These are phyloP conservation scores for Skeletonema tropicum DNA, from an alignment of 108 stramenopile genomes.

Conservation along the genomic window DNA sequence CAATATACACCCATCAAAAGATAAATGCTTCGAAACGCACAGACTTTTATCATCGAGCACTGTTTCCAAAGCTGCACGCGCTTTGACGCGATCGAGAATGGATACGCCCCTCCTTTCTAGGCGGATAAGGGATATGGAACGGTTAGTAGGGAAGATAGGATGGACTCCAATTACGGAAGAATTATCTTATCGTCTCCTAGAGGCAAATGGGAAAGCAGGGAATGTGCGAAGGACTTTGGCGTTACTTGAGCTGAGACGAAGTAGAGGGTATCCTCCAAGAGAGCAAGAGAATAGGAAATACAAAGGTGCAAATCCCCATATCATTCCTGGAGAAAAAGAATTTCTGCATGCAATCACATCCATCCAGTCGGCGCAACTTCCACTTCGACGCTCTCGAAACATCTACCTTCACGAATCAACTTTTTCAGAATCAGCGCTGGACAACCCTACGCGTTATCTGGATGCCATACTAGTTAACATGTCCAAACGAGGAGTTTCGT, in stretches of 20 bases:
- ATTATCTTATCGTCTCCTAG: constrained; percentile 72
- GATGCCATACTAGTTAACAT: constrained; percentile 88
- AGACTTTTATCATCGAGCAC: constrained; percentile 59
- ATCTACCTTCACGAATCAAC: constrained; percentile 64
- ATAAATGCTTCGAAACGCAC: constrained; percentile 37
- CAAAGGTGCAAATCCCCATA: constrained; percentile 13
- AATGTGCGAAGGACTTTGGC: constrained; percentile 75
- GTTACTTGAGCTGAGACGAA: constrained; percentile 63
- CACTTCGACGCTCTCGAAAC: constrained; percentile 67
- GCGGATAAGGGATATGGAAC: constrained; percentile 69
- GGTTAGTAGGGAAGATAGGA: constrained; percentile 64
- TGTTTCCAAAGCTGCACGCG: constrained; percentile 57
- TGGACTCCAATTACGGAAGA: constrained; percentile 71
- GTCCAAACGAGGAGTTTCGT: constrained; percentile 69
- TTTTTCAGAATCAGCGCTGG: constrained; percentile 65
- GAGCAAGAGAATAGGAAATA: constrained; percentile 20
- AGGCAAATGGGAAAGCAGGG: constrained; percentile 87
- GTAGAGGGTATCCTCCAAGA: constrained; percentile 57
- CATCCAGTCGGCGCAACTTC: constrained; percentile 66
- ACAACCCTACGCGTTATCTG: constrained; percentile 87
- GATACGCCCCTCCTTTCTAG: constrained; percentile 58
- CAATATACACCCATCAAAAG: constrained; percentile 32
- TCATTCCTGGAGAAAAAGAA: constrained; percentile 45
- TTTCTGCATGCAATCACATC: constrained; percentile 69
- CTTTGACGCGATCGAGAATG: constrained; percentile 60